Conservation (phyloP, 768 basidiomycete species). For the Cyclocybe cylindracea region DNA sequence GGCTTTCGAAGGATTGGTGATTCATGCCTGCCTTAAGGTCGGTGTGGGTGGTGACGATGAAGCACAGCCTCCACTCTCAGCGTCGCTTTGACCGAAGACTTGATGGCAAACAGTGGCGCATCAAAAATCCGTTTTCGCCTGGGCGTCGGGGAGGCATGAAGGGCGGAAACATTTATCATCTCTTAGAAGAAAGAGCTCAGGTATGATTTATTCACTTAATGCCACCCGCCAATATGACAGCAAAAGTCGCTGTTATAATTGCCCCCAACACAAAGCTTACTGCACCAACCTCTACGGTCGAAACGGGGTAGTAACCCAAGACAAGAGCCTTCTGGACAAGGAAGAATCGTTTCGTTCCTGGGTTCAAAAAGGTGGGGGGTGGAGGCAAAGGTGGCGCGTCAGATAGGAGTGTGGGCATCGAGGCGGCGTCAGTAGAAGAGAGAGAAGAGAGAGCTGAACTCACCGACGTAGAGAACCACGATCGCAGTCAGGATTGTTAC, state of each 20-base stretch:
- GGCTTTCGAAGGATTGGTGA: too few relatives aligned
- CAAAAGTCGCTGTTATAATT: slow-evolving; percentile 6
- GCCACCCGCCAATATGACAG: neutral
- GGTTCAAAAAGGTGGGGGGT: neutral
- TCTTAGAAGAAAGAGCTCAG: neutral
- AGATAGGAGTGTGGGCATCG: too few relatives aligned
- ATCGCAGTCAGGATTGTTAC: slow-evolving; percentile 1
- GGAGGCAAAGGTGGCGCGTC: neutral
- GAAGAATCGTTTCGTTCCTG: slow-evolving; percentile 14
- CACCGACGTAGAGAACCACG: slow-evolving; percentile 9
- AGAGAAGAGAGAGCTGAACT: neutral
- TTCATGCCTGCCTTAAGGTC: too few relatives aligned
- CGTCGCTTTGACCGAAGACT: too few relatives aligned
- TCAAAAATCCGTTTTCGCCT: too few relatives aligned
- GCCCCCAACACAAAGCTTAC: slow-evolving; percentile 9
- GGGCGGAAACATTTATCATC: neutral
- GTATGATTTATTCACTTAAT: neutral
- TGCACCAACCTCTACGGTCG: slow-evolving; percentile 4
- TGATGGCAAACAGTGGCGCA: too few relatives aligned
- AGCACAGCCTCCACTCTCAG: too few relatives aligned
- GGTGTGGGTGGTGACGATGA: too few relatives aligned
- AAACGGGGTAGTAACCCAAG: slow-evolving; percentile 10
- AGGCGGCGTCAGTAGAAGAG: neutral
- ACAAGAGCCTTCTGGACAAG: slow-evolving; percentile 10
- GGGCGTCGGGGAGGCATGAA: neutral